phyloP scores from a whole-genome alignment of 129 eudicot genomes.

The Pittosporum tobira region DNA sequence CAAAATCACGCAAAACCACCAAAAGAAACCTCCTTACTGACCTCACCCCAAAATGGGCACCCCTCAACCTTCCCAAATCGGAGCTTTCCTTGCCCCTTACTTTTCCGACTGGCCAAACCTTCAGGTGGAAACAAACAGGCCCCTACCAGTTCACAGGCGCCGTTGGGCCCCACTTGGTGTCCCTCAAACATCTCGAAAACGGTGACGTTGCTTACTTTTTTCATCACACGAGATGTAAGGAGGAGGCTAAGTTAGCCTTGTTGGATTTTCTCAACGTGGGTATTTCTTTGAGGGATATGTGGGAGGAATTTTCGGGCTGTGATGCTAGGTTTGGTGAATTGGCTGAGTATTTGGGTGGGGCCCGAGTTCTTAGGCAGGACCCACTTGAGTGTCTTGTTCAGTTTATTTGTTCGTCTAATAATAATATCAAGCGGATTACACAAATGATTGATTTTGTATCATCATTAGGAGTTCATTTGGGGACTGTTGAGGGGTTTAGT shows the following conservation, averaged over 20 bases:
- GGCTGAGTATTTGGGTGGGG: slow-evolving; percentile 61
- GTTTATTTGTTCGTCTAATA: slow-evolving; percentile 80
- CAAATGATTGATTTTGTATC: slow-evolving; percentile 87
- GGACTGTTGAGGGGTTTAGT: slow-evolving; percentile 59
- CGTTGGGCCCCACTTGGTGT: slow-evolving; percentile 58
- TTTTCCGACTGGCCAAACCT: slow-evolving; percentile 97
- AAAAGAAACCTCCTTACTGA: slow-evolving; percentile 24
- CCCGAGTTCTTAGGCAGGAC: slow-evolving; percentile 85
- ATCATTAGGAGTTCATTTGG: slow-evolving; percentile 48
- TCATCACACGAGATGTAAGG: slow-evolving; percentile 24
- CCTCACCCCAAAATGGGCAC: slow-evolving; percentile 44
- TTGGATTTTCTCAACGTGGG: slow-evolving; percentile 73
- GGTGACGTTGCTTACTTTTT: slow-evolving; percentile 34
- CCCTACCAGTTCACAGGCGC: slow-evolving; percentile 69
- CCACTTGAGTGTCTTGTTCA: slow-evolving; percentile 87
- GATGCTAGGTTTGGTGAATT: slow-evolving; percentile 71
- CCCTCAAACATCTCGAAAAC: slow-evolving; percentile 52
- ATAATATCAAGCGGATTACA: slow-evolving; percentile 76
- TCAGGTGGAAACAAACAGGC: slow-evolving; percentile 80
- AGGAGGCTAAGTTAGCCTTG: slow-evolving; percentile 32
- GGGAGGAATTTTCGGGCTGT: slow-evolving; percentile 53
- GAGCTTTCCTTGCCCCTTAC: slow-evolving; percentile 81
- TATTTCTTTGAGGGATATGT: slow-evolving; percentile 55
- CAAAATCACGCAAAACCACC: slow-evolving; percentile 37
- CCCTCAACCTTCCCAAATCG: slow-evolving; percentile 52